Base-by-base conservation (phyloP, 2,329 filamentous ascomycete species). In the Clarireedia hainanense region DNA sequence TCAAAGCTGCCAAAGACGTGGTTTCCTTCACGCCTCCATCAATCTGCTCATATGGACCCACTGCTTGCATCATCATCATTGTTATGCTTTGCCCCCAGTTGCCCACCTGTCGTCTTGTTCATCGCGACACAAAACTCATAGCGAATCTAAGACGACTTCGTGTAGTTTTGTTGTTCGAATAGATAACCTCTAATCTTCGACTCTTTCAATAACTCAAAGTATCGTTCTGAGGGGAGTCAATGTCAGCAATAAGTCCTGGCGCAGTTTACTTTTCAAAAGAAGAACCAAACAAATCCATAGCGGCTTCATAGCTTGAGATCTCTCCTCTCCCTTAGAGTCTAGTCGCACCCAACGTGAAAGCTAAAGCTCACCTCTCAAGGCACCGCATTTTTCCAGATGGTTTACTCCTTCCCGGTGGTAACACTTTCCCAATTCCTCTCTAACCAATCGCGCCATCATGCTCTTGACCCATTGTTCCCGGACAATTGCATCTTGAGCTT, bases 391-490 rank as follows among this genome's bases (percentile, higher is more conserved):
- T 79, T 92, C 89, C 71, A 94, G 74, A 71, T 94, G 89, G 73
- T 94, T 94, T 63, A 91, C 87, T 56, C 89, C 89, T 74, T 94
- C 87, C 64, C 83, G 79, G 73, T 84, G 83, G 74, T 94, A 94
- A 77, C 89, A 94, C 76, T 90, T 92, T 73, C 85, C 80, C 75
- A 94, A 76, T 77, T 94, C 89, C 71, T 92, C 86, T 61, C 87
- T 78, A 55, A 94, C 87, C 61, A 94, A 75, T 59, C 89, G 80
- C 57, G 86, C 87, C 89, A 91, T 94, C 89, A 94, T 94, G 71
- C 86, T 85, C 71, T 83, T 84, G 58, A 94, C 88, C 89, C 89
- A 94, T 76, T 94, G 89, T 75, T 94, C 89, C 61, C 88, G 80
- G 66, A 94, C 81, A 56, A 94, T 80, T 62, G 88, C 81, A 71